Base-by-base conservation (phyloP, 305 asterid species). In the Rubia balearica region DNA sequence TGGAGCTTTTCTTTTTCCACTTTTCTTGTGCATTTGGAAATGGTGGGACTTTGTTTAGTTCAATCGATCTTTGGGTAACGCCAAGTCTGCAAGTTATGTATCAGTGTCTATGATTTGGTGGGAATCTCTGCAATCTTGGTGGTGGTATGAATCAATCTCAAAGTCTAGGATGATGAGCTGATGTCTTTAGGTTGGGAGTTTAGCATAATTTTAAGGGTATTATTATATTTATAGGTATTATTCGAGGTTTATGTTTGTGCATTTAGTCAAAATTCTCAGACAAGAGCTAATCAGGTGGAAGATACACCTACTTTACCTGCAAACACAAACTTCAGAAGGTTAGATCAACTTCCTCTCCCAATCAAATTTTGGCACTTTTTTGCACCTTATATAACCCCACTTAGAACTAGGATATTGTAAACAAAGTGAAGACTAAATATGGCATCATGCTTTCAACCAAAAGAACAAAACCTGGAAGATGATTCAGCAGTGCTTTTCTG, bases 401-500 rank as follows among this genome's bases (percentile, higher is more conserved):
- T 13, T 68, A 24, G 55, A 65, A 61, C 14, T 70, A 71, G 60
- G 43, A 56, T 53, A 22, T n/a, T 19, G 19, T 17, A 53, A 53
- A n/a, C 7, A 53, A 53, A 21, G 30, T 10, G 41, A 65, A 60
- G 22, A 10, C 40, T 3, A 42, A 40, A 65, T 0, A 91, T 88
- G 94, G 86, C 90, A 4, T 74, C 78, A 56, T 86, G 84, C 82
- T 85, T 90, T 80, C 88, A 85, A 57, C 82, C 85, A 36, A 76
- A 83, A 36, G 68, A 79, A 10, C 70, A 76, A 6, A 81, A 81
- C 82, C 77, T 71, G 6, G 94, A 90, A 77, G 89, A 88, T 7
- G 96, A 90, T 71, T 87, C 96, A 0, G 72, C 64, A 4, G 82
- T 88, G 43, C 92, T 87, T 77, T 87, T 92, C 85, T 89, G 92